A percentile compares a stretch with the other conserved stretches of the same genome.
Conservation (phyloP, 305 asterid genomes). For the Coffea humblotiana region DNA sequence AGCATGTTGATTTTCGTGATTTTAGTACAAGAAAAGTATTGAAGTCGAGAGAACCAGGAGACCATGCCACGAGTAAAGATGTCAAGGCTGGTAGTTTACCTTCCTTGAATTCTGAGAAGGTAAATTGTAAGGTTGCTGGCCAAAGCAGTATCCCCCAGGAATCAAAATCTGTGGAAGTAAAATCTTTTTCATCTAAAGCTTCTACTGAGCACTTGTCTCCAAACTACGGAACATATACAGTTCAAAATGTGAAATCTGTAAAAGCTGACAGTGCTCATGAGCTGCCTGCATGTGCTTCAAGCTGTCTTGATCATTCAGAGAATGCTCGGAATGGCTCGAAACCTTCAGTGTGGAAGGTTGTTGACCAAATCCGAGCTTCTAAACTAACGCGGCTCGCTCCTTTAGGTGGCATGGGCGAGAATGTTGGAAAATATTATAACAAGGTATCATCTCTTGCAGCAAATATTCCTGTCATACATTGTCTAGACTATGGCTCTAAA, state of each 20-base stretch:
- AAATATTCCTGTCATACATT: conserved; percentile 19
- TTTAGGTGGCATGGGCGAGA: conserved; percentile 41
- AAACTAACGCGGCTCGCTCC: conserved; percentile 29
- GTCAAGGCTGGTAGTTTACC: conserved; percentile 30
- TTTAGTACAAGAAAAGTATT: conserved; percentile 18
- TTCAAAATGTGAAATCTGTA: conserved; percentile 33
- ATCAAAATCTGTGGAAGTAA: conserved; percentile 31
- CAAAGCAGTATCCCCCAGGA: conserved; percentile 28
- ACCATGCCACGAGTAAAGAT: conserved; percentile 19
- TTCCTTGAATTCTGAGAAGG: conserved; percentile 26
- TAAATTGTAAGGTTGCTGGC: conserved; percentile 26
- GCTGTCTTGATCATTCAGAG: conserved; percentile 22
- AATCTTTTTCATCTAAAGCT: conserved; percentile 31
- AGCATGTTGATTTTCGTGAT: conserved; percentile 24
- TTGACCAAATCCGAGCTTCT: conserved; percentile 52
- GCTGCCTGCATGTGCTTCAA: conserved; percentile 35
- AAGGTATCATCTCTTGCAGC: conserved; percentile 43
- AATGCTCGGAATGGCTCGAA: conserved; percentile 36
- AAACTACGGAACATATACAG: conserved; percentile 29
- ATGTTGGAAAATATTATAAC: conserved; percentile 36
- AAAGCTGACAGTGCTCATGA: conserved; percentile 30
- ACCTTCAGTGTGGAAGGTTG: conserved; percentile 39
- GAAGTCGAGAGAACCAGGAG: conserved; percentile 24
- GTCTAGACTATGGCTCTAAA: background rate
- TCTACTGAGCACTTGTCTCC: conserved; percentile 36